Conservation (phyloP, 768 basidiomycete species). For the Xerocomus brunneocitrinus region DNA sequence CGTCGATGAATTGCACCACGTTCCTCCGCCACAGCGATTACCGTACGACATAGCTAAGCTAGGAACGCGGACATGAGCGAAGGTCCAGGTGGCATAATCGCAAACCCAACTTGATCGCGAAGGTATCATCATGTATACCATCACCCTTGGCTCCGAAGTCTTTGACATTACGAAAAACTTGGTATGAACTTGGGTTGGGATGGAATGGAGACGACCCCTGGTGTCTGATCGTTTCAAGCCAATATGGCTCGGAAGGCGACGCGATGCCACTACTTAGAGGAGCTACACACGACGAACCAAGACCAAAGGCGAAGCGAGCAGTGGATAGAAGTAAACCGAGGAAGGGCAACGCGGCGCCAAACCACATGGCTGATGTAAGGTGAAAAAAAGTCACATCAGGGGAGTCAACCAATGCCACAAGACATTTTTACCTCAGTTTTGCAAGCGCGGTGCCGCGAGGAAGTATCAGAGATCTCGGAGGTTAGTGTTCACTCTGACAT, state of each 20-base stretch:
- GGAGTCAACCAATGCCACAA: neutral
- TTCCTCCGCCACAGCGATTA: constrained; percentile 53
- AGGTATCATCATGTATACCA: constrained; percentile 71
- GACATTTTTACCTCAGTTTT: neutral
- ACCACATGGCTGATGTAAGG: constrained; percentile 7
- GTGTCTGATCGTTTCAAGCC: constrained; percentile 67
- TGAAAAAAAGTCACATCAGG: neutral
- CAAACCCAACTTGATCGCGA: constrained; percentile 57
- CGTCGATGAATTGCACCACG: constrained; percentile 46
- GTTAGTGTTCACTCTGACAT: neutral
- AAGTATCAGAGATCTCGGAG: too few species aligned
- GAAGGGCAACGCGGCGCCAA: constrained; percentile 2
- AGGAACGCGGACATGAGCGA: constrained; percentile 4
- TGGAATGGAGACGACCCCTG: constrained; percentile 70
- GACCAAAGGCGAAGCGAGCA: constrained; percentile 20
- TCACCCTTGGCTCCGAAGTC: constrained; percentile 52
- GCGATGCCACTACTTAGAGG: constrained; percentile 49
- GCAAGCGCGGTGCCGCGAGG: neutral
- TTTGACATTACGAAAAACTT: constrained; percentile 76
- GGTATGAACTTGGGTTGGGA: constrained; percentile 45
- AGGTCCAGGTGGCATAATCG: neutral
- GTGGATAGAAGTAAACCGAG: constrained; percentile 9
- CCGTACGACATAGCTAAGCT: constrained; percentile 64
- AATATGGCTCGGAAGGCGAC: constrained; percentile 42
- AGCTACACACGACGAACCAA: constrained; percentile 45